Conservation (phyloP, 371 early-diverging fungal genomes). For the Mortierella polycephala region DNA sequence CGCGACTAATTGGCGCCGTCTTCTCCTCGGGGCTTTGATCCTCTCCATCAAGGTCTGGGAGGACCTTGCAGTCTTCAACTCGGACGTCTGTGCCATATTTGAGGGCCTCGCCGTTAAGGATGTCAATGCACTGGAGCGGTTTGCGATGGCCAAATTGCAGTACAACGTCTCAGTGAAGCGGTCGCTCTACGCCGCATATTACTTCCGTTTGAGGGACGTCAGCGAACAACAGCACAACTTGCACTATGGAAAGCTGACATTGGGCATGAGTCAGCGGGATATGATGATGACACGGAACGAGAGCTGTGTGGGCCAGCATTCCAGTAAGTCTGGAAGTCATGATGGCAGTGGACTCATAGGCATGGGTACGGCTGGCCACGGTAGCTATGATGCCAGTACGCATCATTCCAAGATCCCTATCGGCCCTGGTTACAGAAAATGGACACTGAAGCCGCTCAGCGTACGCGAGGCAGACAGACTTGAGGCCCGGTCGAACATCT, state of each 20-base stretch:
- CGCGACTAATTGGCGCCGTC: slow-evolving; percentile 78
- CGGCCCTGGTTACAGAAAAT: slow-evolving; percentile 52
- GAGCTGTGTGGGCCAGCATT: background rate
- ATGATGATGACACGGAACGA: slow-evolving; percentile 8
- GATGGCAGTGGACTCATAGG: slow-evolving; percentile 6
- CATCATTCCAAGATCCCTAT: slow-evolving; percentile 30
- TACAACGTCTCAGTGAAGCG: slow-evolving; percentile 72
- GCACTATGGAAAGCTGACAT: slow-evolving; percentile 27
- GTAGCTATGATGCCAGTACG: background rate
- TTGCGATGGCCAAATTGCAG: slow-evolving; percentile 63
- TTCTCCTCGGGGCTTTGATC: slow-evolving; percentile 74
- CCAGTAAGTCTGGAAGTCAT: background rate
- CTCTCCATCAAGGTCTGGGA: slow-evolving; percentile 90
- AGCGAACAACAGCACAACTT: slow-evolving; percentile 35
- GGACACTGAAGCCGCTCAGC: slow-evolving; percentile 51
- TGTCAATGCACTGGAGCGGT: slow-evolving; percentile 70
- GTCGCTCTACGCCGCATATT: slow-evolving; percentile 67
- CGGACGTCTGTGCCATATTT: slow-evolving; percentile 83
- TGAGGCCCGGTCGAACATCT: slow-evolving; percentile 42
- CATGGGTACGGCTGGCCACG: slow-evolving; percentile 9
- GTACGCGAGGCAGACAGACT: slow-evolving; percentile 50
- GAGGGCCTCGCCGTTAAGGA: slow-evolving; percentile 72
- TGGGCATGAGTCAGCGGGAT: slow-evolving; percentile 37
- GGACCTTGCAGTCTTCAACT: slow-evolving; percentile 88
- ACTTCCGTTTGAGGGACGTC: slow-evolving; percentile 68